Base-by-base conservation (phyloP, 2,329 filamentous ascomycete genomes). In the Talaromyces sp. region DNA sequence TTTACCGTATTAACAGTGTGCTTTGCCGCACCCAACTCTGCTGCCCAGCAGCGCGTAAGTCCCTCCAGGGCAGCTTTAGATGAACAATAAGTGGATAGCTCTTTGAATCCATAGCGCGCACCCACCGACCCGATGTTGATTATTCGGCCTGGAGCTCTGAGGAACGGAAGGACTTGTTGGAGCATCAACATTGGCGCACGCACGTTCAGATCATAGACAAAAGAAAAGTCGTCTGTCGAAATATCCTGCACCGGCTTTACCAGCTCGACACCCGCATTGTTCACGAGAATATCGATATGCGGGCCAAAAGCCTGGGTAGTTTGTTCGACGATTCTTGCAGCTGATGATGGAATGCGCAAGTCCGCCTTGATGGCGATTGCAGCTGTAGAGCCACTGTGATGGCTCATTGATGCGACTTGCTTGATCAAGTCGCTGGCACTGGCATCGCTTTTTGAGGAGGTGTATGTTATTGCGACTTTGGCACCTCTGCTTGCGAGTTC, bases 1-100 rank as follows among this genome's bases (percentile, higher is more conserved):
- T 81, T 82, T 2, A 89, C 81, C 0, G 80, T 78, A 65, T 89
- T 89, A 30, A 87, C 85, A 0, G 85, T 88, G 62, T 83, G 83
- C 0, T 85, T 84, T 61, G 79, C 72, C 3, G 64, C 68, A 0
- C 85, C 85, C 8, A 88, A 73, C 71, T 89, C 86, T 0, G 78
- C 77, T 0, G 87, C 86, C 80, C 84, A 84, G 52, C 77, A 81
- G 6, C 85, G 76, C 9, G 86, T 88, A 60, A 88, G 70, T 0
- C 81, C 83, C 69, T 89, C 85, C 16, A 88, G 69, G 5, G 85
- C 86, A 0, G 83, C 84, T 68, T 88, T 88, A 4, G 80, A 83
- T 0, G 82, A 80, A 54, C 78, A 79, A 69, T 88, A 88, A 2
- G 85, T 69, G 1, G 79, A 76, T 2, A 83, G 65, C 0, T 74